These are phyloP conservation scores for Austroboletus niveus DNA, from an alignment of 1,284 basidiomycete species.

Conservation along the genomic window DNA sequence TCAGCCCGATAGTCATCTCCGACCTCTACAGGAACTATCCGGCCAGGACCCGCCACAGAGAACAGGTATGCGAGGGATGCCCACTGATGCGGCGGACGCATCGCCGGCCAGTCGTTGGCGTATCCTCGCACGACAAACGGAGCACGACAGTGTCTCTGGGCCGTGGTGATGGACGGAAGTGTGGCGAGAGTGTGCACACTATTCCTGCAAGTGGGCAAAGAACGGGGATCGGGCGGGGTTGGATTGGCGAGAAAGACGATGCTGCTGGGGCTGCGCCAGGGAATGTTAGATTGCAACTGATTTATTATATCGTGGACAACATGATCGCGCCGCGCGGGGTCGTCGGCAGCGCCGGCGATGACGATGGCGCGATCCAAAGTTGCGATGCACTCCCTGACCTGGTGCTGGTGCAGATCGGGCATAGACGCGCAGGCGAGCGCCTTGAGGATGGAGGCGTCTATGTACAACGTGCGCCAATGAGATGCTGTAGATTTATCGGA, in stretches of 20 bases:
- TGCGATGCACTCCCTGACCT: conserved; percentile 42
- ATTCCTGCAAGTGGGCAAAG: conserved; percentile 24
- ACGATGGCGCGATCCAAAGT: conserved; percentile 80
- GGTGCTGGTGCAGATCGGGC: conserved; percentile 26
- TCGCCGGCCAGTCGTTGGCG: conserved; percentile 67
- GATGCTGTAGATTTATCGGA: conserved; percentile 20
- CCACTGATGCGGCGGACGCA: conserved; percentile 65
- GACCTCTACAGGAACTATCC: conserved; percentile 89
- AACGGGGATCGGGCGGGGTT: conserved; percentile 10
- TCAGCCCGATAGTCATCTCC: conserved; percentile 81
- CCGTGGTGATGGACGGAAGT: conserved; percentile 57
- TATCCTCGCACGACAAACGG: conserved; percentile 78
- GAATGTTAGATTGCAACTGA: conserved; percentile 38
- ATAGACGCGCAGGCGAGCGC: conserved; percentile 41
- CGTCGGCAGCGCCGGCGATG: conserved; percentile 73
- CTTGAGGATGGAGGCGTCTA: conserved; percentile 59
- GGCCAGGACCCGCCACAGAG: conserved; percentile 66
- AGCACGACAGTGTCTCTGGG: conserved; percentile 40
- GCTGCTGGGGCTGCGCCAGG: conserved; percentile 12
- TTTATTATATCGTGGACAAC: conserved; percentile 61
- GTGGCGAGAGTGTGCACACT: conserved; percentile 36
- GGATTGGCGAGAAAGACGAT: conserved; percentile 13
- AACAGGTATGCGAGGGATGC: conserved; percentile 65
- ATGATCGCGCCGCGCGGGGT: conserved; percentile 52
- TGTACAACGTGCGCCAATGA: conserved; percentile 62